Evolutionary conservation across 495 filamentous ascomycete species (phyloP).

Genomic region (Daldinia vernicosa): DNA sequence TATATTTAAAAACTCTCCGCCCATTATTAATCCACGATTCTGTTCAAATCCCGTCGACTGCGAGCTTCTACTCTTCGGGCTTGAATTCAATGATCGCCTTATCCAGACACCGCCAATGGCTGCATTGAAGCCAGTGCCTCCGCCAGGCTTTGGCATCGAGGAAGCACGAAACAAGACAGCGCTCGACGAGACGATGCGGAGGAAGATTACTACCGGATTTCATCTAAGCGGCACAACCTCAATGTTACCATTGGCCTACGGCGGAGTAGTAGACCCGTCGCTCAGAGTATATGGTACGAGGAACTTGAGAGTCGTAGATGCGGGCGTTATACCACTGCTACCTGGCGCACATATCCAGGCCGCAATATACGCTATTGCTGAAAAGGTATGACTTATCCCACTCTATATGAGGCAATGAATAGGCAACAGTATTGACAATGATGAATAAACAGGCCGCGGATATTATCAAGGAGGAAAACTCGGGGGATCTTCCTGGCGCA

Average conservation of each 20-base stretch:
- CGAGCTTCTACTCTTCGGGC: constrained; percentile 49
- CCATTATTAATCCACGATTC: constrained; percentile 48
- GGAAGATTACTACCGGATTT: constrained; percentile 45
- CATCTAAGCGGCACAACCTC: constrained; percentile 50
- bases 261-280: constrained; percentile 60
- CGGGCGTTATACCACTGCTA: constrained; percentile 66
- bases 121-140: constrained; percentile 42
- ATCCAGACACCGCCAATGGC: constrained; percentile 49
- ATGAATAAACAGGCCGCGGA: constrained; percentile 46
- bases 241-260: constrained; percentile 49
- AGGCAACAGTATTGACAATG: constrained; percentile 19
- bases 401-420: background rate
- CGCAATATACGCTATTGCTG: constrained; percentile 68
- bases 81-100: constrained; percentile 50
- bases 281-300: constrained; percentile 63
- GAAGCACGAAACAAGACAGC: constrained; percentile 40
- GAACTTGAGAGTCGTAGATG: constrained; percentile 62
- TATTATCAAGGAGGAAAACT: constrained; percentile 47
- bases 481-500: background rate
- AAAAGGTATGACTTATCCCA: constrained; percentile 52
- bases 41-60: constrained; percentile 55
- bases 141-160: constrained; percentile 39
- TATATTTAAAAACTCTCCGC: constrained; percentile 37
- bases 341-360: constrained; percentile 60
- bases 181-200: constrained; percentile 38